phyloP scores from a whole-genome alignment of 805 yeast genomes.

The Kuraishia ogatae region DNA sequence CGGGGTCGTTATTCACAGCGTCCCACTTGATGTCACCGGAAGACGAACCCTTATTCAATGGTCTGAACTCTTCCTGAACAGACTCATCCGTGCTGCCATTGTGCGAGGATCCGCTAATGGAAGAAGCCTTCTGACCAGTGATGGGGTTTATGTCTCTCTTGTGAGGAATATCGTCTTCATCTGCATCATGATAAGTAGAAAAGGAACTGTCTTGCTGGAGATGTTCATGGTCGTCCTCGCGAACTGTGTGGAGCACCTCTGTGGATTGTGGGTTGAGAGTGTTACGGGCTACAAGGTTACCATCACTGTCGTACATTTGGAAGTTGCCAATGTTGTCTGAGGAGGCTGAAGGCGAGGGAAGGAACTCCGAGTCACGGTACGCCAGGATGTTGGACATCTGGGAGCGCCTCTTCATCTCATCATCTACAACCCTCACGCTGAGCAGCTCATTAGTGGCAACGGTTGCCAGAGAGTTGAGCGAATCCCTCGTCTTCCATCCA shows the following conservation, averaged over 20 bases:
- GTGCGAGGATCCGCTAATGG: no score
- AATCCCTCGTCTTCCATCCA: conserved; percentile 45
- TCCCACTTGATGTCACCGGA: conserved; percentile 8
- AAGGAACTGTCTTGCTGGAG: not conserved
- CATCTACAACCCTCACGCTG: conserved; percentile 70
- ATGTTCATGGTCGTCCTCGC: conserved; percentile 3
- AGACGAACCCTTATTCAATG: not conserved
- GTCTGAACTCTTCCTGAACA: conserved; percentile 1
- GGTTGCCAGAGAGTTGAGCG: conserved; percentile 68
- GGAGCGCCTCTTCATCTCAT: conserved; percentile 30
- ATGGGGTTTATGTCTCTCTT: no score
- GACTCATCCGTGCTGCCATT: not conserved
- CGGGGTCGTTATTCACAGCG: conserved; percentile 5
- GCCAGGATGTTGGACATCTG: conserved; percentile 20
- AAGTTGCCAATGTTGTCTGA: conserved; percentile 24
- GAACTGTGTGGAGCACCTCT: conserved; percentile 4
- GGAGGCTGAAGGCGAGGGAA: conserved; percentile 15
- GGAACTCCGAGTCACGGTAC: conserved; percentile 16
- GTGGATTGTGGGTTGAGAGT: no score
- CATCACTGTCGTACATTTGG: conserved; percentile 36
- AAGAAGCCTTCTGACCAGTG: no score
- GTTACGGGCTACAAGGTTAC: conserved; percentile 25
- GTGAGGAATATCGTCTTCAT: not conserved
- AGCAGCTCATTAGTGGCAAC: conserved; percentile 80
- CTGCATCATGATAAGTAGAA: no score